These are phyloP conservation scores for Pseudonitzschia multiseries DNA, from an alignment of 108 stramenopile species.

Conservation along the genomic window DNA sequence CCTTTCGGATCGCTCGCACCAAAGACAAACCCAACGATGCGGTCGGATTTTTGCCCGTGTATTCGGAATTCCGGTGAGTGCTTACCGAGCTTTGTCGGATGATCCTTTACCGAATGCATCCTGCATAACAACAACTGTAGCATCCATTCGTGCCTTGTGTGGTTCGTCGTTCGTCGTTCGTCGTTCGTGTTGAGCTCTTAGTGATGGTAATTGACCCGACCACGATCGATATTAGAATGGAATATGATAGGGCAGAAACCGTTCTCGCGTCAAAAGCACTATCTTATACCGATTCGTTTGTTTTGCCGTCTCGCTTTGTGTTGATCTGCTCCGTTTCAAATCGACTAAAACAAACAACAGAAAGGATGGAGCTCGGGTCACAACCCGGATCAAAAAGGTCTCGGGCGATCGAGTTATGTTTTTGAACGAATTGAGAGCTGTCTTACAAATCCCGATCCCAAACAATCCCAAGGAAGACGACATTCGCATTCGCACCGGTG, in stretches of 20 bases:
- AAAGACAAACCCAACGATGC: conserved; percentile 73
- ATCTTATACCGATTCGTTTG: background rate
- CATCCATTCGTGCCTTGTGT: no score
- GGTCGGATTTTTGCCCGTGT: conserved; percentile 81
- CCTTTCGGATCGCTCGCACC: conserved; percentile 70
- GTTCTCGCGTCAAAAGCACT: no score
- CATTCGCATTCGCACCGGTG: conserved; percentile 76
- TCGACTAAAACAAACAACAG: conserved; percentile 23
- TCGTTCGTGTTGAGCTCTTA: no score
- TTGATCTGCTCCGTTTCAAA: background rate
- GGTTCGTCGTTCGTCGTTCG: no score
- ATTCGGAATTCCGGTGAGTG: conserved; percentile 72
- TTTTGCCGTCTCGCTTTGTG: background rate
- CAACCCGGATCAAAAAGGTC: conserved; percentile 78
- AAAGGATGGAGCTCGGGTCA: conserved; percentile 72
- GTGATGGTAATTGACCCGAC: no score
- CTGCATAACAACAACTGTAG: no score
- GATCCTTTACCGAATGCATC: no score
- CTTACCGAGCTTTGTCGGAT: background rate
- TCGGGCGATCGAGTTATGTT: conserved; percentile 68
- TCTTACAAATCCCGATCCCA: conserved; percentile 48
- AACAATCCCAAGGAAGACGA: conserved; percentile 42
- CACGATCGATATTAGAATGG: no score
- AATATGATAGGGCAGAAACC: no score
- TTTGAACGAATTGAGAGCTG: conserved; percentile 68